Evolutionary conservation across 306 rosid genomes (phyloP).

Genomic region (Castanospermum australe): DNA sequence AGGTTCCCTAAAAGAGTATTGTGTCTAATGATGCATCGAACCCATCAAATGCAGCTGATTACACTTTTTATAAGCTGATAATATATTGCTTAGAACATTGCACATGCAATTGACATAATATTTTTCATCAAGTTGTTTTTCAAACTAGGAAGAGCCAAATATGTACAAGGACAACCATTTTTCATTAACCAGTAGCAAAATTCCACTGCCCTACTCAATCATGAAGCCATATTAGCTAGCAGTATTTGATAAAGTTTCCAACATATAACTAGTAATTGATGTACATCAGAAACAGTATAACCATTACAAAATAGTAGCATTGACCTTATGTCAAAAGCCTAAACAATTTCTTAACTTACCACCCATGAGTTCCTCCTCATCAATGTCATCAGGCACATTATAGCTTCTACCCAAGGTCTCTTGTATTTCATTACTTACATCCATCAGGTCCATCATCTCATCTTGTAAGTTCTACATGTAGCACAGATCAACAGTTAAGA

Average conservation of each 20-base stretch:
- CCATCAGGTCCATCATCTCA: slow-evolving; percentile 99
- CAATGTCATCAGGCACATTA: slow-evolving; percentile 93
- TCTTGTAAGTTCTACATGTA: slow-evolving; percentile 83
- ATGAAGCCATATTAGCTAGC: background rate
- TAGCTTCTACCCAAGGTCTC: slow-evolving; percentile 97
- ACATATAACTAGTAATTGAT: background rate
- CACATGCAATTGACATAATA: background rate
- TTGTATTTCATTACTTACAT: slow-evolving; percentile 91
- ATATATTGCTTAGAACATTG: background rate
- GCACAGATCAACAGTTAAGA: slow-evolving; percentile 12
- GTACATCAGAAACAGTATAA: background rate
- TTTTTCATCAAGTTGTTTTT: background rate
- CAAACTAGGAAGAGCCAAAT: background rate
- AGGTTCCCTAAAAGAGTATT: background rate
- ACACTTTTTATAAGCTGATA: slow-evolving; percentile 1
- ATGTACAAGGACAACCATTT: background rate
- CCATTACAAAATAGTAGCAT: background rate
- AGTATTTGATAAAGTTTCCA: slow-evolving; percentile 5
- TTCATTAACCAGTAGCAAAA: background rate
- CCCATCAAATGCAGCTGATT: slow-evolving; percentile 13
- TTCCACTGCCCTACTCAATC: background rate
- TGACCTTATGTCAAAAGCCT: background rate
- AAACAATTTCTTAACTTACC: slow-evolving; percentile 55
- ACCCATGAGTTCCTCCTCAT: slow-evolving; percentile 95
- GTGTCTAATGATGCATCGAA: background rate